phyloP scores from a whole-genome alignment of 2,329 filamentous ascomycete species.

The Immersiporthe knoxdaviesiana region DNA sequence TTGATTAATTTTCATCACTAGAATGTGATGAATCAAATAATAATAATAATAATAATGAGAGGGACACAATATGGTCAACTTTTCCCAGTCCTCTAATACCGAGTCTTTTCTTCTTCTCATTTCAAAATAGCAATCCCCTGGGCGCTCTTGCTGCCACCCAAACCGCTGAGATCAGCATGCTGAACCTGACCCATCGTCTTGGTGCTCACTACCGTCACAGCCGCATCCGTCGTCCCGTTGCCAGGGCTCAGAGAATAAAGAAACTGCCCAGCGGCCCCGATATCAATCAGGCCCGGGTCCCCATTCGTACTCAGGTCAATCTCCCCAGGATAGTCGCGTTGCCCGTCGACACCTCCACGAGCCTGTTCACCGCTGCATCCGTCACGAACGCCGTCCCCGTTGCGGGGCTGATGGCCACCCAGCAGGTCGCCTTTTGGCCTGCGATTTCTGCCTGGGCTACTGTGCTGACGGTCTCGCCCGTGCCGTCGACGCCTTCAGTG shows the following conservation, averaged over 20 bases:
- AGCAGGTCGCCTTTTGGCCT: slow-evolving; percentile 61
- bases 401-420: slow-evolving; percentile 53
- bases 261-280: slow-evolving; percentile 55
- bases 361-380: slow-evolving; percentile 53
- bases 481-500: not conserved
- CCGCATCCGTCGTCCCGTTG: slow-evolving; percentile 46
- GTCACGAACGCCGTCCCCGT: slow-evolving; percentile 61
- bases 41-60: not conserved
- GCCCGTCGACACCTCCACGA: slow-evolving; percentile 59
- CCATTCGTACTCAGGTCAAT: slow-evolving; percentile 50
- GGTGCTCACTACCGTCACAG: slow-evolving; percentile 45
- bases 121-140: slow-evolving; percentile 40
- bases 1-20: not conserved
- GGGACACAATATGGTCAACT: not conserved
- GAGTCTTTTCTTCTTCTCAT: not conserved
- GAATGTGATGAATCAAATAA: not conserved
- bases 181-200: slow-evolving; percentile 38
- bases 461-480: slow-evolving; percentile 44
- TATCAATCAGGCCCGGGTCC: slow-evolving; percentile 59
- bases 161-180: slow-evolving; percentile 35
- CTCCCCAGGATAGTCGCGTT: slow-evolving; percentile 51
- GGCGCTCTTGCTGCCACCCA: slow-evolving; percentile 35
- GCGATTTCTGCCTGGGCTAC: slow-evolving; percentile 45
- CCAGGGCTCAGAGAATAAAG: slow-evolving; percentile 62
- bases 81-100: not conserved